A percentile compares a stretch with the other conserved stretches of the same genome.
phyloP scores from a whole-genome alignment of 2,329 filamentous ascomycete genomes.

The Colletotrichum sojae region DNA sequence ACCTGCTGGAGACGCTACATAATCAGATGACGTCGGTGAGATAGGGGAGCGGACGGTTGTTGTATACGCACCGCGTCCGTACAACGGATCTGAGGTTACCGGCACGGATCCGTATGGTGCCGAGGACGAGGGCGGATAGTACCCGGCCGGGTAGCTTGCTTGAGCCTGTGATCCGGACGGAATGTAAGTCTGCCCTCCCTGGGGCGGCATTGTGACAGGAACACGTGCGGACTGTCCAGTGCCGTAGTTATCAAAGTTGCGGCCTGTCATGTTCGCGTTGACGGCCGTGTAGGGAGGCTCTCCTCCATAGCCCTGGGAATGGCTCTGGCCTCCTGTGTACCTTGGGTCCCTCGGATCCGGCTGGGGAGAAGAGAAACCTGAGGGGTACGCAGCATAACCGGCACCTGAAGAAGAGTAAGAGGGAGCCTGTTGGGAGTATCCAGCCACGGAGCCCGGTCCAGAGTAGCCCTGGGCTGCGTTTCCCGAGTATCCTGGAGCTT shows the following conservation, averaged over 20 bases:
- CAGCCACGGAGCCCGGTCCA: conserved; percentile 18
- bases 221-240: conserved; percentile 37
- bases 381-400: conserved; percentile 42
- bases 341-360: conserved; percentile 40
- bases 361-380: conserved; percentile 38
- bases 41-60: conserved; percentile 28
- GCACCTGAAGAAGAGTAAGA: conserved; percentile 35
- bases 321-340: conserved; percentile 39
- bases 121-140: conserved; percentile 45
- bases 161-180: conserved; percentile 37
- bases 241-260: conserved; percentile 39
- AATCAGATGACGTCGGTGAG: conserved; percentile 55
- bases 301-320: conserved; percentile 30
- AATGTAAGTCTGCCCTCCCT: conserved; percentile 38
- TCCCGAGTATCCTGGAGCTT: conserved; percentile 64
- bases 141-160: conserved; percentile 41
- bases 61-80: conserved; percentile 73
- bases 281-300: conserved; percentile 37
- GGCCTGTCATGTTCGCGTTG: conserved; percentile 28
- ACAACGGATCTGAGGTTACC: conserved; percentile 67
- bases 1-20: conserved; percentile 68
- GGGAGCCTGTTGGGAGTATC: conserved; percentile 38
- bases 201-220: conserved; percentile 34
- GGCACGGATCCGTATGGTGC: conserved; percentile 43
- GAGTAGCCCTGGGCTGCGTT: conserved; percentile 50